Evolutionary conservation across 352 stramenopile species (phyloP), one percentile per base, ranked within the genome.

Genomic region (Phytophthora crassamura): DNA sequence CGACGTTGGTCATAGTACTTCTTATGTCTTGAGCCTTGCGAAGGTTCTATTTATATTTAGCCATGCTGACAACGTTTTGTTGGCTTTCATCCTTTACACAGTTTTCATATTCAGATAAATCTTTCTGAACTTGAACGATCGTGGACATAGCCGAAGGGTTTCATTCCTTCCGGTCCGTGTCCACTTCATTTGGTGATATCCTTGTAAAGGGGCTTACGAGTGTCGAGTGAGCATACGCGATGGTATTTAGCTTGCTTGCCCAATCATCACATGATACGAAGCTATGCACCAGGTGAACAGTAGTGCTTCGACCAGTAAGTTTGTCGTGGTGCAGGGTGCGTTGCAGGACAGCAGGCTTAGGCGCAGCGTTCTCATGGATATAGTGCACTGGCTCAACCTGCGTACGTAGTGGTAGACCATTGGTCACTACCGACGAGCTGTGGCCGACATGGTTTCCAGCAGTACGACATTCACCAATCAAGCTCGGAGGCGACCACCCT

Each of bases 261-360:
- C 41, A 67, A 25, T 67, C 59, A 49, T 49, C 8, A 35, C 46
- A 36, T 64, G 46, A 36, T 64, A 64, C 35, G 57, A 64, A n/a
- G 51, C 30, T 38, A 64, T 64, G 11, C 36, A 64, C 7, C 57
- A n/a, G n/a, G n/a, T n/a, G n/a, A n/a, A n/a, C n/a, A n/a, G 36
- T 22, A 65, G 46, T 40, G 57, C 32, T 7, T 58, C 47, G 52
- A 59, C 38, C 7, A 59, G 47, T 20, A 52, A n/a, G n/a, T n/a
- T n/a, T n/a, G n/a, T n/a, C n/a, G n/a, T n/a, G n/a, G n/a, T n/a
- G n/a, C n/a, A n/a, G n/a, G n/a, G n/a, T n/a, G n/a, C n/a, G n/a
- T n/a, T n/a, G n/a, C n/a, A n/a, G n/a, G n/a, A n/a, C n/a, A n/a
- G n/a, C n/a, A n/a, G n/a, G n/a, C n/a, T n/a, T n/a, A n/a, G n/a